A percentile compares a stretch with the other conserved stretches of the same genome.
These are phyloP conservation scores for Nematocida minor DNA, from an alignment of 371 early-diverging fungal species.

Conservation along the genomic window DNA sequence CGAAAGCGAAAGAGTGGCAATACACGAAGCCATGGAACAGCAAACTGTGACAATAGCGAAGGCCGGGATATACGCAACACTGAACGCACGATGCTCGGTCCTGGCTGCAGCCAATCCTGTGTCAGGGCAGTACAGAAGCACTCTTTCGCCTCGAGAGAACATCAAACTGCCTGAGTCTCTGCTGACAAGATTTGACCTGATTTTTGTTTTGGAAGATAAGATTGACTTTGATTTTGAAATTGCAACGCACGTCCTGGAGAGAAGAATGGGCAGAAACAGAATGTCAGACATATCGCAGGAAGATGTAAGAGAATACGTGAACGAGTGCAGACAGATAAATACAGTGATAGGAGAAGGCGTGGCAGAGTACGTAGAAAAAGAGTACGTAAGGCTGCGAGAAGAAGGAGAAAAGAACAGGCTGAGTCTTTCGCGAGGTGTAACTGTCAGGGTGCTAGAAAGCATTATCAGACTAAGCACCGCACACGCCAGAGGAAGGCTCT, in stretches of 20 bases:
- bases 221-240: constrained; percentile 67
- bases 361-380: constrained; percentile 45
- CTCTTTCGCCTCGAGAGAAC: constrained; percentile 61
- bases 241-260: constrained; percentile 63
- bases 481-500: constrained; percentile 81
- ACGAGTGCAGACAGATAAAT: constrained; percentile 67
- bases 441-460: constrained; percentile 94
- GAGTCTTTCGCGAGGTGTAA: constrained; percentile 70
- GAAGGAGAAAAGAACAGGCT: constrained; percentile 58
- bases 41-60: constrained; percentile 92
- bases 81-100: constrained; percentile 94
- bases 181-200: constrained; percentile 68
- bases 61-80: constrained; percentile 90
- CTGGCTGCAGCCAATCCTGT: constrained; percentile 98
- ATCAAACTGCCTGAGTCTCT: constrained; percentile 66
- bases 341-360: constrained; percentile 61
- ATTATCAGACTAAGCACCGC: constrained; percentile 94
- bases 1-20: constrained; percentile 91
- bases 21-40: constrained; percentile 99
- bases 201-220: constrained; percentile 89
- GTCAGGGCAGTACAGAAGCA: constrained; percentile 69
- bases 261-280: constrained; percentile 43
- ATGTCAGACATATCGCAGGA: constrained; percentile 49
- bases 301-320: constrained; percentile 43
- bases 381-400: constrained; percentile 60